phyloP scores from a whole-genome alignment of 306 rosid genomes.

The Vicia faba region DNA sequence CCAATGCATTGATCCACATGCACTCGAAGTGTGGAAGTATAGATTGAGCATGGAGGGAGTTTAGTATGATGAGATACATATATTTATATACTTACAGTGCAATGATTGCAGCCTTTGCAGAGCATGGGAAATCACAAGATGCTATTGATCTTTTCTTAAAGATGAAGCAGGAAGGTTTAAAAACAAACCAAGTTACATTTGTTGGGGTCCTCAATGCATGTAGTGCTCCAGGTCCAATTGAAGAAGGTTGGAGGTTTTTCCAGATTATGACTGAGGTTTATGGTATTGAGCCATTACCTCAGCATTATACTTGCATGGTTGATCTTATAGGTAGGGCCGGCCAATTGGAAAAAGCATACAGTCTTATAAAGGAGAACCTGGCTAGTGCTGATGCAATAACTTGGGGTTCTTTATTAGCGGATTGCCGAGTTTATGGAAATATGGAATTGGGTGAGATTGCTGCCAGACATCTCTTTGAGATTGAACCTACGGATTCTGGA shows the following conservation, averaged over 20 bases:
- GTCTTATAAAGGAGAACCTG: slow-evolving; percentile 46
- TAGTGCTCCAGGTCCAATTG: slow-evolving; percentile 60
- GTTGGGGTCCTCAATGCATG: slow-evolving; percentile 67
- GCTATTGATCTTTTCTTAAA: slow-evolving; percentile 59
- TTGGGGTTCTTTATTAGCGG: slow-evolving; percentile 74
- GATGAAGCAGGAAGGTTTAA: slow-evolving; percentile 66
- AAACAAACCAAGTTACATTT: slow-evolving; percentile 68
- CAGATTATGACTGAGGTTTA: slow-evolving; percentile 60
- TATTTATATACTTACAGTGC: slow-evolving; percentile 64
- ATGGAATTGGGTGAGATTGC: slow-evolving; percentile 65
- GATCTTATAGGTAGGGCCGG: slow-evolving; percentile 79
- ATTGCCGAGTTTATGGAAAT: slow-evolving; percentile 68
- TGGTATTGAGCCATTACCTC: slow-evolving; percentile 56
- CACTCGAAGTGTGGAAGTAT: slow-evolving; percentile 66
- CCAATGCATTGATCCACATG: slow-evolving; percentile 74
- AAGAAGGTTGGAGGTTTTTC: slow-evolving; percentile 61
- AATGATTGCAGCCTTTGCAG: slow-evolving; percentile 60
- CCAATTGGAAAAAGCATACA: slow-evolving; percentile 60
- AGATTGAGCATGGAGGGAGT: slow-evolving; percentile 58
- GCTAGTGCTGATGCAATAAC: slow-evolving; percentile 53
- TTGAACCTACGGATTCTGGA: slow-evolving; percentile 60
- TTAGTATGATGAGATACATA: slow-evolving; percentile 52
- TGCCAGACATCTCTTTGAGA: slow-evolving; percentile 57
- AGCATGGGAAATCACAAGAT: slow-evolving; percentile 64
- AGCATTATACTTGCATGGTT: slow-evolving; percentile 71